These are phyloP conservation scores for Penicillium nucicola DNA, from an alignment of 495 filamentous ascomycete genomes.

Conservation along the genomic window DNA sequence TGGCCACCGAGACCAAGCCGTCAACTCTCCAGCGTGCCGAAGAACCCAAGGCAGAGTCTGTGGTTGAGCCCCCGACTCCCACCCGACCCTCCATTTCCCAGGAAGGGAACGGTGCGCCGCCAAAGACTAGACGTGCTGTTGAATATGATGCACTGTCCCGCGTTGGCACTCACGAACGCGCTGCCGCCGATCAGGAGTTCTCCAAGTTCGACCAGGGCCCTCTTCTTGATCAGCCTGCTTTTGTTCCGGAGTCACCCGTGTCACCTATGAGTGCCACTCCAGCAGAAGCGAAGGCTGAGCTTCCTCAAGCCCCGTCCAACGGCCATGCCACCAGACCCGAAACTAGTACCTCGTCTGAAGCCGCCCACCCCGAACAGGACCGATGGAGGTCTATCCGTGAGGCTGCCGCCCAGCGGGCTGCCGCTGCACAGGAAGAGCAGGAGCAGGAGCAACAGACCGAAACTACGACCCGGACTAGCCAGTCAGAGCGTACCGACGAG, in stretches of 20 bases:
- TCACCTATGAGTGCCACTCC: conserved; percentile 37
- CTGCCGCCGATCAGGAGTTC: conserved; percentile 67
- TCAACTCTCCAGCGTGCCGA: conserved; percentile 15
- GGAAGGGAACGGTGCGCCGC: conserved; percentile 30
- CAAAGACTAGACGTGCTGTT: conserved; percentile 46
- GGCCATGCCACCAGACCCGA: conserved; percentile 11
- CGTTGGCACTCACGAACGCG: conserved; percentile 62
- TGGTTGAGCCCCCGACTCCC: conserved; percentile 14
- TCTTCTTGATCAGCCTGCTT: conserved; percentile 80
- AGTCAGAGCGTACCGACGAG: conserved; percentile 63
- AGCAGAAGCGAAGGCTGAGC: conserved; percentile 6
- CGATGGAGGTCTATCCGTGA: conserved; percentile 94
- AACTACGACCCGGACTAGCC: conserved; percentile 27
- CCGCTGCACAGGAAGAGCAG: conserved; percentile 54
- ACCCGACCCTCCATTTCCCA: conserved; percentile 1
- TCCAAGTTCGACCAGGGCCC: conserved; percentile 89
- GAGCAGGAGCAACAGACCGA: conserved; percentile 48
- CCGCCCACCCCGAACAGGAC: conserved; percentile 48
- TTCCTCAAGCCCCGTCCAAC: conserved; percentile 22
- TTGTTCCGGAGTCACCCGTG: conserved; percentile 59
- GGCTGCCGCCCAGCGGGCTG: conserved; percentile 82
- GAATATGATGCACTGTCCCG: conserved; percentile 56
- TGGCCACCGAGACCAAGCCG: conserved; percentile 12
- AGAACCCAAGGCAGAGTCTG: conserved; percentile 15
- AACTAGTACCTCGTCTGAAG: conserved; percentile 1